Evolutionary conservation across 2,329 filamentous ascomycete genomes (phyloP), one percentile per base, ranked within the genome.

Genomic region (Nakataea oryzae): DNA sequence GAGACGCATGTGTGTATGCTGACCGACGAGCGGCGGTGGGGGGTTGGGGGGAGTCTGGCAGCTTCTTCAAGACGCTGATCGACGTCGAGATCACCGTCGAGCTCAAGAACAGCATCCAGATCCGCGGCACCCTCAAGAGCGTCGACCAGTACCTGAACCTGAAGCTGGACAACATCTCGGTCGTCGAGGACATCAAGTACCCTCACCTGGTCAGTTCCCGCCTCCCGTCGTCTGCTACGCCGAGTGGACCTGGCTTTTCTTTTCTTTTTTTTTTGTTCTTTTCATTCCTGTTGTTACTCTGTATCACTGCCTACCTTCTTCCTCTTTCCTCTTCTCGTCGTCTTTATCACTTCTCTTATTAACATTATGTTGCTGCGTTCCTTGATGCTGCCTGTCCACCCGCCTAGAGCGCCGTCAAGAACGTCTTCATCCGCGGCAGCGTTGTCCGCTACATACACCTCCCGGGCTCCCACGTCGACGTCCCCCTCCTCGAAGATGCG

Each of bases 101-200:
- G 81, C 90, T 99, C 75, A 99, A 99, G 79, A 99, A 99, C 76
- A 95, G 99, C 78, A 96, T 99, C 69, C 92, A 93, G 73, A 96
- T 99, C 74, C 90, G 91, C 70, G 95, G 95, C 67, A 96, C 88
- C 47, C 83, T 99, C 68, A 99, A 97, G 81, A 96, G 90, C 72
- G 93, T 99, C 68, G 95, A 99, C 74, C 95, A 97, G 79, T 89
- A 96, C 78, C 86, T 99, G 72, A 99, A 99, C 79, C 97, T 99
- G 79, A 97, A 97, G 81, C 86, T 99, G 60, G 95, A 99, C 72
- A 91, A 97, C 72, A 96, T 97, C 65, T 84, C 87, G 66, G 93
- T 97, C 34, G 84, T 96, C 29, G 93, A 99, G 68, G 91, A 97
- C 78, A 79, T 95, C 72, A 92, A 93, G 76, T 97, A 97, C 74